phyloP scores from a whole-genome alignment of 2,329 filamentous ascomycete species.

The Fusarium transvaalense region DNA sequence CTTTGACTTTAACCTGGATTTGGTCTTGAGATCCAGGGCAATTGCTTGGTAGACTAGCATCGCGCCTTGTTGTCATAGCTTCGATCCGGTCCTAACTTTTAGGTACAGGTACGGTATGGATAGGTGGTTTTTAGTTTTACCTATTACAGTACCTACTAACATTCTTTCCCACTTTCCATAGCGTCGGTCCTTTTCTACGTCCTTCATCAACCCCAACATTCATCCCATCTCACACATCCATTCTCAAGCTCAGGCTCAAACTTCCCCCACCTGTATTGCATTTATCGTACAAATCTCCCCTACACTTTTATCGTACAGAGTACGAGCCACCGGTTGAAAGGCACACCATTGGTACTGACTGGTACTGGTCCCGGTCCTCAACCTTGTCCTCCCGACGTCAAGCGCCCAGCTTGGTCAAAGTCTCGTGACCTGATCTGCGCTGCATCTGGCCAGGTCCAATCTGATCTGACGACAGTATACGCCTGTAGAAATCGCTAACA shows the following conservation, averaged over 20 bases:
- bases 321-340: slow-evolving; percentile 29
- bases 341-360: slow-evolving; percentile 13
- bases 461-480: slow-evolving; percentile 15
- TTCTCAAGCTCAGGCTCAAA: slow-evolving; percentile 1
- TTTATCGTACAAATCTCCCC: background rate
- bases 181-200: slow-evolving; percentile 29
- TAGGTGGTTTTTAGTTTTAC: slow-evolving; percentile 25
- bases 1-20: slow-evolving; percentile 16
- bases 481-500: slow-evolving; percentile 33
- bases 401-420: slow-evolving; percentile 22
- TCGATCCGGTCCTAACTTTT: slow-evolving; percentile 17
- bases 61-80: slow-evolving; percentile 38
- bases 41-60: slow-evolving; percentile 27
- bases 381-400: slow-evolving; percentile 36
- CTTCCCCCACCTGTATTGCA: background rate
- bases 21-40: slow-evolving; percentile 28
- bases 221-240: slow-evolving; percentile 16
- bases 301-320: background rate
- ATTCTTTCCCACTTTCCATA: slow-evolving; percentile 36
- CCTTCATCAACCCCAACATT: slow-evolving; percentile 27
- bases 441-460: background rate
- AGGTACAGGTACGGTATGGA: background rate
- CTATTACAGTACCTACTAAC: too few species aligned
- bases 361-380: background rate
- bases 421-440: slow-evolving; percentile 39